These are phyloP conservation scores for Ormosia emarginata DNA, from an alignment of 306 rosid species.

Conservation along the genomic window DNA sequence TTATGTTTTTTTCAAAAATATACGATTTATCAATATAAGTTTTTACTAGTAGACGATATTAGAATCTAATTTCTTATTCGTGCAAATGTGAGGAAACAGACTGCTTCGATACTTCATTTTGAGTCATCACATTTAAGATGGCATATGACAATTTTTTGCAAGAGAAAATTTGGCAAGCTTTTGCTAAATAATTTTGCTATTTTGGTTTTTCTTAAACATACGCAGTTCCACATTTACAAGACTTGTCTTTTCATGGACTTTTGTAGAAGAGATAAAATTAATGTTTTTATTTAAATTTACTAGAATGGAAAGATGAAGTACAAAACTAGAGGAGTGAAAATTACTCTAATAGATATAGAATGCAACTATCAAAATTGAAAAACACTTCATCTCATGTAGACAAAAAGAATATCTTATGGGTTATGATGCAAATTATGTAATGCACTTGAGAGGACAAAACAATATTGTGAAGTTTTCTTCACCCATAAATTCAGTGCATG, in stretches of 20 bases:
- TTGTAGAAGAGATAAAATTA: neutral
- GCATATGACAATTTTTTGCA: neutral
- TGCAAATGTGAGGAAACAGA: neutral
- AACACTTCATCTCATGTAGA: neutral
- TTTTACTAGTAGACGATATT: neutral
- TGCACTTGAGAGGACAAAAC: neutral
- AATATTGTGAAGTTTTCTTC: neutral
- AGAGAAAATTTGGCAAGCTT: neutral
- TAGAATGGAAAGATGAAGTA: neutral
- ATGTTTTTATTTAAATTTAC: neutral
- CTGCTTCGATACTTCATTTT: neutral
- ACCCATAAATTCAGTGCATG: neutral
- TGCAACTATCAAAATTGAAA: neutral
- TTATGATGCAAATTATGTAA: neutral
- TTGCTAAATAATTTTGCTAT: neutral
- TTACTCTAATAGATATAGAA: neutral
- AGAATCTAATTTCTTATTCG: neutral
- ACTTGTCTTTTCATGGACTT: neutral
- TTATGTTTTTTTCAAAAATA: too few species aligned
- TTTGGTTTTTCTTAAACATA: neutral
- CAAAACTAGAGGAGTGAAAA: neutral
- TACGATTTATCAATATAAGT: neutral
- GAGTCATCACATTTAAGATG: neutral
- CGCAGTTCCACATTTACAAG: neutral
- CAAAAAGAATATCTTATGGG: constrained; percentile 1